Evolutionary conservation across 306 rosid genomes (phyloP).

Genomic region (Inga laurina): DNA sequence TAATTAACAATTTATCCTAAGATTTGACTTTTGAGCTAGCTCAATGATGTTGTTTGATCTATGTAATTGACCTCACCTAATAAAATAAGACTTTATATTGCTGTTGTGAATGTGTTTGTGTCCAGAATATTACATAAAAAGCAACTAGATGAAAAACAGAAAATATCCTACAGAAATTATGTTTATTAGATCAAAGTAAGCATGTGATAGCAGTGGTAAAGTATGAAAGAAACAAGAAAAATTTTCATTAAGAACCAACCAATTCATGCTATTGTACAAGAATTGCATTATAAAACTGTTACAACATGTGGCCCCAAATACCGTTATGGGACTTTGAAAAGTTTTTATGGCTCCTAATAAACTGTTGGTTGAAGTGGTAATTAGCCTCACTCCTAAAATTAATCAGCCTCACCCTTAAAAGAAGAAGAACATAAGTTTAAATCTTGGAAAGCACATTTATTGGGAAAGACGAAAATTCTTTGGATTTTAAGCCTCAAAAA

Average conservation of each 20-base stretch:
- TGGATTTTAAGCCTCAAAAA: too few relatives aligned
- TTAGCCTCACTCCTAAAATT: too few relatives aligned
- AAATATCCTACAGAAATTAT: neutral
- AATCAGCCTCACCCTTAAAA: too few relatives aligned
- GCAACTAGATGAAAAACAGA: neutral
- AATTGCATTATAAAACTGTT: neutral
- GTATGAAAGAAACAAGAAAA: neutral
- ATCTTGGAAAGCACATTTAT: rapidly evolving
- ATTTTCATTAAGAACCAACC: neutral
- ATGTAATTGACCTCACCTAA: too few relatives aligned
- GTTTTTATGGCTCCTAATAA: rapidly evolving
- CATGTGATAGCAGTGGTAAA: neutral
- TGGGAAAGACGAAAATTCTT: too few relatives aligned
- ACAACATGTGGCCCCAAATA: neutral
- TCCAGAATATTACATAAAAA: neutral
- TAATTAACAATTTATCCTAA: too few relatives aligned
- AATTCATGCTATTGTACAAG: neutral
- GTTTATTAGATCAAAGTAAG: neutral
- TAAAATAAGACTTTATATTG: too few relatives aligned
- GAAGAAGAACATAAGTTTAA: too few relatives aligned
- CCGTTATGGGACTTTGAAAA: neutral
- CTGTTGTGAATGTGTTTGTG: neutral
- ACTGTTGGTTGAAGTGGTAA: too few relatives aligned
- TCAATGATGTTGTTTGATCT: too few relatives aligned
- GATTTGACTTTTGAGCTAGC: too few relatives aligned